A percentile compares a stretch with the other conserved stretches of the same genome.
Evolutionary conservation across 805 yeast genomes (phyloP).

Genomic region (Naumovozyma baii): DNA sequence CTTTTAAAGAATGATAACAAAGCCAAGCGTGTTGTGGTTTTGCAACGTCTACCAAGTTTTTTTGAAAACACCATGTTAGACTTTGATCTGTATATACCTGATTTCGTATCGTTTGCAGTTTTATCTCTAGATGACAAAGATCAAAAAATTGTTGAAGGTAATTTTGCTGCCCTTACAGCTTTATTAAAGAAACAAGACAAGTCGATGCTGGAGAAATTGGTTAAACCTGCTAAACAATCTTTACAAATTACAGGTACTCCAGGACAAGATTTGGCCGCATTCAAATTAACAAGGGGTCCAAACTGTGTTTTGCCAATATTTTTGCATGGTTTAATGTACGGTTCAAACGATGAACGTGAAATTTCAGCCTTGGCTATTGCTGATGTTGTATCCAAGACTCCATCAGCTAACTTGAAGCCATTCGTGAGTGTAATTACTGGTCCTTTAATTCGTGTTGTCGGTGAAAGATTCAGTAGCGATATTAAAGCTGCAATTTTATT

Average conservation of each 20-base stretch:
- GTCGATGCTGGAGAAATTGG: slow-evolving; percentile 65
- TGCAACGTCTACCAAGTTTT: slow-evolving; percentile 60
- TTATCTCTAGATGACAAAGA: slow-evolving; percentile 64
- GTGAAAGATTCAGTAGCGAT: slow-evolving; percentile 86
- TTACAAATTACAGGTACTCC: slow-evolving; percentile 52
- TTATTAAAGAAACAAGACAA: slow-evolving; percentile 66
- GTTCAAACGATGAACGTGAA: slow-evolving; percentile 75
- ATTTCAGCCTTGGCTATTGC: slow-evolving; percentile 82
- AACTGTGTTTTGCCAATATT: slow-evolving; percentile 82
- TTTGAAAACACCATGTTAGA: slow-evolving; percentile 59
- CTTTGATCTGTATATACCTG: slow-evolving; percentile 62
- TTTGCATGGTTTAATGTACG: slow-evolving; percentile 92
- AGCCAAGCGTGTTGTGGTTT: slow-evolving; percentile 51
- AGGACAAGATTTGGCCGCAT: slow-evolving; percentile 64
- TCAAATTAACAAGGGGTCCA: slow-evolving; percentile 70
- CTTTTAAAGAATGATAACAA: slow-evolving; percentile 70
- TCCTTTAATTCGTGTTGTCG: slow-evolving; percentile 89
- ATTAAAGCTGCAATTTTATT: slow-evolving; percentile 88
- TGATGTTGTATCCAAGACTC: slow-evolving; percentile 74
- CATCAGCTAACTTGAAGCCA: slow-evolving; percentile 71
- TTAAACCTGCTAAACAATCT: slow-evolving; percentile 71
- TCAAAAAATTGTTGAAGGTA: slow-evolving; percentile 49
- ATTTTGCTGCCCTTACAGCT: slow-evolving; percentile 54
- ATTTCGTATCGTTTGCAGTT: slow-evolving; percentile 63
- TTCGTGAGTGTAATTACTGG: slow-evolving; percentile 92